Percentiles rank a stretch among this genome's conserved stretches.
Conservation (phyloP, 2,329 filamentous ascomycete species). For the Tolypocladium endophyticum region DNA sequence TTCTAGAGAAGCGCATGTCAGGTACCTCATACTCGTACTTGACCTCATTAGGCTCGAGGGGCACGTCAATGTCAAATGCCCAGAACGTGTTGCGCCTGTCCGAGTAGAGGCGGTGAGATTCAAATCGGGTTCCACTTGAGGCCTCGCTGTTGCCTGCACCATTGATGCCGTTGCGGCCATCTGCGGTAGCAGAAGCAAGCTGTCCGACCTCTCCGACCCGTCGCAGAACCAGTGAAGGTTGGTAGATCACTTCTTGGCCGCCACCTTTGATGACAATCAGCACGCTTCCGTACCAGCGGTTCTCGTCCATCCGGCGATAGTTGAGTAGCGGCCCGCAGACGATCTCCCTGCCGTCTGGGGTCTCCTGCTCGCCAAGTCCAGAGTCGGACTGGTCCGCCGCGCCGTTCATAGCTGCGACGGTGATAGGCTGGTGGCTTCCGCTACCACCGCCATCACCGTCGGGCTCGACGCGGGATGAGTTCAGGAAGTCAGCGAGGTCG, state of each 20-base stretch:
- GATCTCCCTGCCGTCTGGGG: conserved; percentile 45
- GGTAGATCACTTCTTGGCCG: conserved; percentile 42
- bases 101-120: conserved; percentile 49
- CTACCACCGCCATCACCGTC: conserved; percentile 16
- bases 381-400: conserved; percentile 16
- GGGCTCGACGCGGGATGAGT: conserved; percentile 39
- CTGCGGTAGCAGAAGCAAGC: conserved; percentile 9
- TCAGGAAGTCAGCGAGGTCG: conserved; percentile 47
- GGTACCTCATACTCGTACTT: conserved; percentile 71
- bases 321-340: conserved; percentile 67
- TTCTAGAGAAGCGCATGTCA: conserved; percentile 49
- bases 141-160: conserved; percentile 19
- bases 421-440: conserved; percentile 36
- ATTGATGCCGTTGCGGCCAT: conserved; percentile 16
- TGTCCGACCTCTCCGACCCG: conserved; percentile 20
- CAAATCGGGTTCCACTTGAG: conserved; percentile 27
- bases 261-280: conserved; percentile 71
- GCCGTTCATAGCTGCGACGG: conserved; percentile 27
- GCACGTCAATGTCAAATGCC: conserved; percentile 75
- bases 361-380: conserved; percentile 9
- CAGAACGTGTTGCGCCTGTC: conserved; percentile 73
- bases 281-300: conserved; percentile 74
- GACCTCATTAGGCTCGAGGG: conserved; percentile 59
- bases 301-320: conserved; percentile 64
- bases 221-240: conserved; percentile 49